phyloP scores from a whole-genome alignment of 371 early-diverging fungal species.

The Capillidium heterosporum region DNA sequence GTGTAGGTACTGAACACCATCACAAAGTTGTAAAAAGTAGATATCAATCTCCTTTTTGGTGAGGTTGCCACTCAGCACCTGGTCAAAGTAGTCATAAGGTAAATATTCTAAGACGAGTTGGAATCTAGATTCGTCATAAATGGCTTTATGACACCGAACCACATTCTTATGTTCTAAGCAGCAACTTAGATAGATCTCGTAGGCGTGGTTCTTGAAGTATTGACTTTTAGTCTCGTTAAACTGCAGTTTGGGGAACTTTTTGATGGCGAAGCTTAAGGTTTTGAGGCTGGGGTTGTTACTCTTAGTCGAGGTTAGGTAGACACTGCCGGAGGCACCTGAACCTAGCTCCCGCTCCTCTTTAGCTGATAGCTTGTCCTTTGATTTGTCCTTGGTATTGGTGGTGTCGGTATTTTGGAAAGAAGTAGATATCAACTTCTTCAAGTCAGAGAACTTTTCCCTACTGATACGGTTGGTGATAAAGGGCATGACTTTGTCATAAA shows the following conservation, averaged over 20 bases:
- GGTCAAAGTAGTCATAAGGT: conserved; percentile 50
- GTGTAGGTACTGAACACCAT: conserved; percentile 54
- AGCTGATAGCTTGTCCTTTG: no score
- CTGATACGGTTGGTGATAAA: not conserved
- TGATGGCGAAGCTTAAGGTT: not conserved
- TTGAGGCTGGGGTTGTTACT: no score
- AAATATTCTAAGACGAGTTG: conserved; percentile 65
- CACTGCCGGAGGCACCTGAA: no score
- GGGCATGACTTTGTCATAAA: not conserved
- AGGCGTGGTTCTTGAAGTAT: conserved; percentile 2
- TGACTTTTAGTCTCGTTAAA: not conserved
- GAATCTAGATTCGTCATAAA: conserved; percentile 32
- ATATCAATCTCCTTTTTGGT: conserved; percentile 40
- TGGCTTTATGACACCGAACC: conserved; percentile 63
- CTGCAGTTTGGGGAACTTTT: not conserved
- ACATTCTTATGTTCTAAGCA: conserved; percentile 67
- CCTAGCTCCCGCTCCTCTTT: no score
- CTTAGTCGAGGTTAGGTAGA: no score
- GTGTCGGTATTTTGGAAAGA: no score
- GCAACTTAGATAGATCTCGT: conserved; percentile 8
- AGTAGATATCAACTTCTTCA: no score
- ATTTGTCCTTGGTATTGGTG: no score
- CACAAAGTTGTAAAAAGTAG: conserved; percentile 49
- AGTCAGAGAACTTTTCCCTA: no score
- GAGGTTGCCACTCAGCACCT: conserved; percentile 46